Evolutionary conservation across 2,329 filamentous ascomycete genomes (phyloP), one percentile per base, ranked within the genome.

Genomic region (Monosporascus sp.): DNA sequence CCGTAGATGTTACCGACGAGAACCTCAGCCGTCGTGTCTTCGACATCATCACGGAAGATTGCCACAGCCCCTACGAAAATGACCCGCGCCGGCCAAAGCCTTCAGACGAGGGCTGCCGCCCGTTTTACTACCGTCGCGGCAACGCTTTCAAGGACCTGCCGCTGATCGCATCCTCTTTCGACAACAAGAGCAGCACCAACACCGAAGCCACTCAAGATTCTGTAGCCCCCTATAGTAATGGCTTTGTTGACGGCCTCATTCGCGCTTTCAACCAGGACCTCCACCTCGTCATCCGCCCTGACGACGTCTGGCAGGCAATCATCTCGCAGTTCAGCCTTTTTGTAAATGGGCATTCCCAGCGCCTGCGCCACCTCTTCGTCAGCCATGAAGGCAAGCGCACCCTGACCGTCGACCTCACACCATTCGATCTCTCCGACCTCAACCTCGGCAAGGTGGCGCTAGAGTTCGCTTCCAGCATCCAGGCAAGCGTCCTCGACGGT

Each of bases 291-390:
- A 59, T 79, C 46, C 72, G 76, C 3, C 76, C 76, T 2, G 76
- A 80, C 47, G 76, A 79, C 57, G 62, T 79, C 27, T 80, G 76
- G 76, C 65, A 76, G 50, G 66, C 75, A 27, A 76, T 79, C 55
- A 58, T 79, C 9, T 65, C 68, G 1, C 76, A 79, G 56, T 59
- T 78, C 20, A 70, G 64, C 56, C 65, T 72, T 52, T 77, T 68
- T 57, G 62, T 79, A 54, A 75, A 76, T 52, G 66, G 58, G 1
- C 64, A 78, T 55, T 66, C 74, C 9, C 74, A 78, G 55, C 69
- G 74, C 31, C 63, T 78, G 31, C 68, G 74, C 39, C 53, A 59
- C 4, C 52, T 63, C 6, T 77, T 79, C 54, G 73, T 77, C 17
- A 48, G 61, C 5, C 73, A 77, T 51, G 54, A 71, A 27, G 72